Evolutionary conservation across 495 filamentous ascomycete species (phyloP), one percentile per base, ranked within the genome.

Genomic region (Xylaria sp.): DNA sequence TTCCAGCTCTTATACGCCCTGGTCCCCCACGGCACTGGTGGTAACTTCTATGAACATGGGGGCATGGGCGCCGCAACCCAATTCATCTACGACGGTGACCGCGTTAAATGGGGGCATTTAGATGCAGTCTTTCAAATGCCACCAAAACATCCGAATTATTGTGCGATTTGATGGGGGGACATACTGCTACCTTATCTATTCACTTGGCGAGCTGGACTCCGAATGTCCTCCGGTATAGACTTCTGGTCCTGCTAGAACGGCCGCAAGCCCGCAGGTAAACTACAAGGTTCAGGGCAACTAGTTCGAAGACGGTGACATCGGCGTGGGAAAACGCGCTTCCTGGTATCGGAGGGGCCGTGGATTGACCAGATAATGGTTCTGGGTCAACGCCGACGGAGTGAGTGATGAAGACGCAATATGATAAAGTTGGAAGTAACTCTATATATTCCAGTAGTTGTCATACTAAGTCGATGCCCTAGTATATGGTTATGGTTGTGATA

Each of bases 101-200:
- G 52, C 61, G 31, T 48, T 44, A 19, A 64, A 58, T 46, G 26
- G 61, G 37, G 14, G 29, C 44, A 41, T 64, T 35, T 21, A 33
- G 48, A 29, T 29, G 59, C 48, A 65, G 46, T 64, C 59, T 57
- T 66, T 35, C 44, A 58, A 59, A 50, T 65, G 52, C 24, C 40
- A 71, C n/a, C 61, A 59, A 63, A 58, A n/a, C 24, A 26, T 11
- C 69, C 61, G 40, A 17, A 29, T 59, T 58, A 11, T 53, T 53
- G 19, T 46, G 46, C 8, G 44, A 15, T 44, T 58, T 24, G 11
- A 40, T 65, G 41, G 35, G 69, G 61, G 52, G 52, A 66, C 69
- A 55, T 71, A 71, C 69, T 66, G 69, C 61, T 71, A 71, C 61
- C 69, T 71, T 71, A n/a, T 37, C 21, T 57, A 59, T 66, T 40